phyloP scores from a whole-genome alignment of 192 early-diverging fungal species.

The Ambispora gerdemannii region DNA sequence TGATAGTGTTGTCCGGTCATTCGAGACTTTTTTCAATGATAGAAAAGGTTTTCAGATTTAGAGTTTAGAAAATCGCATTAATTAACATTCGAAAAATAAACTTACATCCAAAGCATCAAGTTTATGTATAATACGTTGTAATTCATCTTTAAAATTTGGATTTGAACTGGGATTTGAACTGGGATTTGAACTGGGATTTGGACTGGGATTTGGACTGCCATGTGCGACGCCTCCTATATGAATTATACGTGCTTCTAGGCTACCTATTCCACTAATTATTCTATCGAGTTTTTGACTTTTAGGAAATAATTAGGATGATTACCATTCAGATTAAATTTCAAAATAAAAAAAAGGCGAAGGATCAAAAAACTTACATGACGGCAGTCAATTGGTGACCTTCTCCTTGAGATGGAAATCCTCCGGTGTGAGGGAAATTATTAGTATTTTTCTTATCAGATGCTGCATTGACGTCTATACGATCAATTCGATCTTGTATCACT shows the following conservation, averaged over 20 bases:
- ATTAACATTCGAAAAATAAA: neutral
- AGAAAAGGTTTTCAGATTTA: neutral
- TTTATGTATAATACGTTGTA: neutral
- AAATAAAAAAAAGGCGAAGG: neutral
- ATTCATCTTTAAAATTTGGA: neutral
- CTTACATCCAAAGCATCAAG: constrained; percentile 16
- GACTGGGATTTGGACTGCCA: neutral
- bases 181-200: neutral
- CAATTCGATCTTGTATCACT: neutral
- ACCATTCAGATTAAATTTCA: too few species aligned
- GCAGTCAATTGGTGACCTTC: neutral
- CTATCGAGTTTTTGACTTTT: constrained; percentile 16
- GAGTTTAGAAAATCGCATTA: too few species aligned
- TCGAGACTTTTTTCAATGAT: neutral
- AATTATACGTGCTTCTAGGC: neutral
- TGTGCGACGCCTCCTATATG: neutral
- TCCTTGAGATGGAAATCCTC: neutral
- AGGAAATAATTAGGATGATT: neutral
- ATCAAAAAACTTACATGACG: neutral
- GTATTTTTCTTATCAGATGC: neutral
- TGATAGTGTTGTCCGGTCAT: neutral
- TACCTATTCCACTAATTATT: neutral
- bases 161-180: neutral
- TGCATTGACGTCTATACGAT: neutral
- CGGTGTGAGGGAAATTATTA: neutral